A percentile compares a stretch with the other conserved stretches of the same genome.
Evolutionary conservation across 805 yeast genomes (phyloP).

Genomic region (Schwanniomyces vanrijiae): DNA sequence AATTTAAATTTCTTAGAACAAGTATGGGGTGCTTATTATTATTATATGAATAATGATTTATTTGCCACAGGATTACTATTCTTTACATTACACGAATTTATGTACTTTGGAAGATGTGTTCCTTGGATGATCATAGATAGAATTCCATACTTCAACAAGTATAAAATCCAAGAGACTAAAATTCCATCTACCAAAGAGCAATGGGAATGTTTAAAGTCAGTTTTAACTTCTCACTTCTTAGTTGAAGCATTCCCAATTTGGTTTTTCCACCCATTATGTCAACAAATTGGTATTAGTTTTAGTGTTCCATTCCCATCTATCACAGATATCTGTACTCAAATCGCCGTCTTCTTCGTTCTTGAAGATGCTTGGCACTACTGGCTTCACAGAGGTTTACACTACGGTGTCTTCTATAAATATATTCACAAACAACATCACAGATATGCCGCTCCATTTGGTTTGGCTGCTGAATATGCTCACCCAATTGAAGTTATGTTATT

Average conservation of each 20-base stretch:
- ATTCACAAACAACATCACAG: slow-evolving; percentile 98
- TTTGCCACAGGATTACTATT: slow-evolving; percentile 90
- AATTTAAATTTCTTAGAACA: slow-evolving; percentile 48
- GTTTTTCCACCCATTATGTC: slow-evolving; percentile 94
- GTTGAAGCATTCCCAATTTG: slow-evolving; percentile 96
- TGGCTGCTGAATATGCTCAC: slow-evolving; percentile 97
- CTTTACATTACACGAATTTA: slow-evolving; percentile 78
- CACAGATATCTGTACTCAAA: slow-evolving; percentile 60
- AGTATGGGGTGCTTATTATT: slow-evolving; percentile 88
- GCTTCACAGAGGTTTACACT: slow-evolving; percentile 89
- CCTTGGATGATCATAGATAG: slow-evolving; percentile 91
- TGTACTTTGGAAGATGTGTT: slow-evolving; percentile 88
- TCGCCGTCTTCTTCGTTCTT: slow-evolving; percentile 72
- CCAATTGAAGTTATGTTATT: slow-evolving; percentile 88
- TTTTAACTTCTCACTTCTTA: slow-evolving; percentile 80
- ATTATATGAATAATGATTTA: slow-evolving; percentile 80
- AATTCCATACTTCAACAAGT: slow-evolving; percentile 80
- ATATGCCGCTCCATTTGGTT: slow-evolving; percentile 96
- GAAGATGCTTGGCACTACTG: slow-evolving; percentile 98
- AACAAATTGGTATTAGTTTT: slow-evolving; percentile 71
- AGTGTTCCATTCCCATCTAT: slow-evolving; percentile 82
- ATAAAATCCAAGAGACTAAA: slow-evolving; percentile 87
- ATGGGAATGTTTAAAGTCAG: slow-evolving; percentile 87
- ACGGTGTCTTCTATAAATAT: slow-evolving; percentile 84
- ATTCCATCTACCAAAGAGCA: slow-evolving; percentile 81